These are phyloP conservation scores for Priceomyces carsonii DNA, from an alignment of 805 yeast species.

Conservation along the genomic window DNA sequence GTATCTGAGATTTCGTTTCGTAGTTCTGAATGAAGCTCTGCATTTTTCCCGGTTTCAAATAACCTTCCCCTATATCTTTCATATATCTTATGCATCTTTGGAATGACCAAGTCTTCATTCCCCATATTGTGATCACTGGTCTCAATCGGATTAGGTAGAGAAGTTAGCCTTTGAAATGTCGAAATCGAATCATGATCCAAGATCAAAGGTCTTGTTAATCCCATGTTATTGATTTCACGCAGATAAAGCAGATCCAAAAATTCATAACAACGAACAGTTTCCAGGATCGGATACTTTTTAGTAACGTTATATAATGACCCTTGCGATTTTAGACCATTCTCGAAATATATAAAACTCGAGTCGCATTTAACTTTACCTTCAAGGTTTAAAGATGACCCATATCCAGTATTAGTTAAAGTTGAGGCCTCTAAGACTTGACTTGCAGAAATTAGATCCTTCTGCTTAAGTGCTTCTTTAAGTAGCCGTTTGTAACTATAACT, in stretches of 20 bases:
- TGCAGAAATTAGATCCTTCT: constrained; percentile 11
- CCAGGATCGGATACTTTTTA: constrained; percentile 28
- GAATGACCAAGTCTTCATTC: no score
- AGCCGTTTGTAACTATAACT: constrained; percentile 25
- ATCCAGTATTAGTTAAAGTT: constrained; percentile 50
- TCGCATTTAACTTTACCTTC: constrained; percentile 48
- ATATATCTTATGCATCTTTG: no score
- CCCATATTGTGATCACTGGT: no score
- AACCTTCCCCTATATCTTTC: not conserved
- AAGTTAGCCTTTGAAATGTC: no score
- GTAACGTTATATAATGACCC: constrained; percentile 19
- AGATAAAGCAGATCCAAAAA: constrained; percentile 21
- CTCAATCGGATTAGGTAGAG: no score
- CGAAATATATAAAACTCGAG: constrained; percentile 31
- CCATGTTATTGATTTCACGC: constrained; percentile 15
- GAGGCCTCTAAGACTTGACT: constrained; percentile 35
- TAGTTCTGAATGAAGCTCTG: constrained; percentile 2
- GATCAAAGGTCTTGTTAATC: constrained; percentile 37
- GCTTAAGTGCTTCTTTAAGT: constrained; percentile 24
- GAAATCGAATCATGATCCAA: constrained; percentile 15
- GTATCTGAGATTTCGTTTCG: constrained; percentile 8
- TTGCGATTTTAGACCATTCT: constrained; percentile 7
- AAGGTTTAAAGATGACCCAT: constrained; percentile 45
- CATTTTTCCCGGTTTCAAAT: not conserved
- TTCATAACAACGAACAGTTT: constrained; percentile 22